Evolutionary conservation across 139 green algal genomes (phyloP), one percentile per base, ranked within the genome.

Genomic region (Eudorina sp.): DNA sequence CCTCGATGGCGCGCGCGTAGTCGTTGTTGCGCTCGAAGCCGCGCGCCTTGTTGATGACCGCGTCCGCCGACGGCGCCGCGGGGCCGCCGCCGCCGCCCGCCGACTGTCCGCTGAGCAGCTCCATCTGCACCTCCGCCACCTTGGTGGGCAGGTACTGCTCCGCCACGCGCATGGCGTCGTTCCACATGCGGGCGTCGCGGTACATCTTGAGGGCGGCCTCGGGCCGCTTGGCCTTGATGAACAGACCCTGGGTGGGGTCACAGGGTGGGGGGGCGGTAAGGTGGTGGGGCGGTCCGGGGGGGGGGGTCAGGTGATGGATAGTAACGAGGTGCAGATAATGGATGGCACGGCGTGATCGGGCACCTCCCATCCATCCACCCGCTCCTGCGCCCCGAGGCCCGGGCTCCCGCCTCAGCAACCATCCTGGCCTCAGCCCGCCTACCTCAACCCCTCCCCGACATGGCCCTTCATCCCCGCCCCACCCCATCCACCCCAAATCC

Each of bases 141-240:
- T 94, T 96, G 62, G 72, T 90, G 18, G 96, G 96, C 75, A 96
- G 77, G 84, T 97, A 97, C 75, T 96, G 93, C 87, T 97, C 94
- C 8, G 95, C 95, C 29, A 98, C 48, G 60, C 95, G 93, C 88
- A 98, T 88, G n/a, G 96, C 96, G 29, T 96, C 94, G 58, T 96
- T 91, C 95, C 94, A 98, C 92, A 94, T 88, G 62, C 87, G 83
- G n/a, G 81, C 82, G 38, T 92, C 77, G 29, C 90, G 66, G 94
- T 97, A 98, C 96, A 98, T 97, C 62, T 92, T 85, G 45, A 97
- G 88, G 25, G 95, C 96, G n/a, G 89, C 69, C 76, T 97, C 95
- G 29, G 96, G 95, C 19, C 90, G 88, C 88, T 96, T 95, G 73
- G 94, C 96, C 58, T 94, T 92, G 45, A 97, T 82, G 89, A 92